Conservation (phyloP, 164 flowering plant genomes). For the Dillenia suffruticosa region DNA sequence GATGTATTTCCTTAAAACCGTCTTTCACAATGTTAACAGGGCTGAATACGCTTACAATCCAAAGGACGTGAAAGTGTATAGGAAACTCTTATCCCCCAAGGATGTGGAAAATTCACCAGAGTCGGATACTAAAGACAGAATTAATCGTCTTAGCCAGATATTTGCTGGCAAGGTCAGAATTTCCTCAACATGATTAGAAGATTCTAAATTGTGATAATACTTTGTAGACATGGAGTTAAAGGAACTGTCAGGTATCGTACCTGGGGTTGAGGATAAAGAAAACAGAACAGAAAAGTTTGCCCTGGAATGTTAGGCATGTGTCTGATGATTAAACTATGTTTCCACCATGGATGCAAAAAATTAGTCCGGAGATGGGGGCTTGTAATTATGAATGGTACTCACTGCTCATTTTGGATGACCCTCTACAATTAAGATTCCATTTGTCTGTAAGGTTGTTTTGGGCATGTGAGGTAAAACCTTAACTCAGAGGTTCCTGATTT, state of each 20-base stretch:
- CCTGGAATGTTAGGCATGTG: no score
- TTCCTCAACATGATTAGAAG: neutral
- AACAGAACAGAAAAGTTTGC: no score
- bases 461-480: neutral
- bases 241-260: neutral
- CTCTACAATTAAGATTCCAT: neutral
- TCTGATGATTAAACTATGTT: no score
- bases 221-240: neutral
- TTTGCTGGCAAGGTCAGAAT: slow-evolving; percentile 43
- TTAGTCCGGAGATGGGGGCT: no score
- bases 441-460: neutral
- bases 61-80: slow-evolving; percentile 44
- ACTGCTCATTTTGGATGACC: no score
- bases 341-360: no score
- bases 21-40: slow-evolving; percentile 22
- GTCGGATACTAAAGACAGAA: slow-evolving; percentile 54
- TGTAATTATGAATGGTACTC: no score
- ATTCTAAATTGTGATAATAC: neutral
- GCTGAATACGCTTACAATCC: slow-evolving; percentile 76
- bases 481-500: no score
- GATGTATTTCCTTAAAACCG: neutral
- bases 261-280: no score
- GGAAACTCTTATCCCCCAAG: slow-evolving; percentile 23
- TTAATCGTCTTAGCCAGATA: slow-evolving; percentile 42
- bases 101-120: slow-evolving; percentile 30